Percentiles rank a stretch among this genome's conserved stretches.
Conservation (phyloP, 2,329 filamentous ascomycete genomes). For the Colletotrichum aenigma region DNA sequence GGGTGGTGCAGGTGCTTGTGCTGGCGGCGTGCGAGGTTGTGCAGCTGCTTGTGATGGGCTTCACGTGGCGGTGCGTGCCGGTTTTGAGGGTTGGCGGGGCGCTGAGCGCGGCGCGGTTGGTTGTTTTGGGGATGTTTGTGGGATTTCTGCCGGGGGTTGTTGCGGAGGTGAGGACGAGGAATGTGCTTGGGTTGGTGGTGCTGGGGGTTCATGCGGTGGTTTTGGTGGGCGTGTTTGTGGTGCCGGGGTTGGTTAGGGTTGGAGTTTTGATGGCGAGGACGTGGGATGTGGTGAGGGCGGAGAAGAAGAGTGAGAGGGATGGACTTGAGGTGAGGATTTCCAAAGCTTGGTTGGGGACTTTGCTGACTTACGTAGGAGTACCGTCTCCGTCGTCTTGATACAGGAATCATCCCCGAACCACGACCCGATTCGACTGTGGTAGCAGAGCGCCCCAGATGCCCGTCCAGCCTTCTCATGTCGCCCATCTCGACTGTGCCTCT, state of each 20-base stretch:
- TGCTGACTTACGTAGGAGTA: not conserved
- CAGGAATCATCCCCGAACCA: accelerated
- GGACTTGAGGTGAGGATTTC: not conserved
- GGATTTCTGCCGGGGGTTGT: not conserved
- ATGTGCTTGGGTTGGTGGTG: not conserved
- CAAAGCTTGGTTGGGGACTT: not conserved
- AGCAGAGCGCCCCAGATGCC: not conserved
- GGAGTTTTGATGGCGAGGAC: not conserved
- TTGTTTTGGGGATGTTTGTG: not conserved
- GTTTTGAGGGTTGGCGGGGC: not conserved
- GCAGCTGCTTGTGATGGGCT: constrained; percentile 66
- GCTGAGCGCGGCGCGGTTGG: not conserved
- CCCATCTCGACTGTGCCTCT: not conserved
- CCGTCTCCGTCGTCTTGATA: not conserved
- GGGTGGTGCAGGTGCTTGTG: constrained; percentile 70
- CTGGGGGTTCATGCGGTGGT: not conserved
- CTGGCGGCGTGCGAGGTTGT: constrained; percentile 75
- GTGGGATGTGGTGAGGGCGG: not conserved
- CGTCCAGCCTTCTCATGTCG: not conserved
- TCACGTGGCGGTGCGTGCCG: constrained; percentile 43
- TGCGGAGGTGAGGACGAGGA: not conserved
- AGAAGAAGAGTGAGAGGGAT: not conserved
- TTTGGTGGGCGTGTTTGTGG: not conserved
- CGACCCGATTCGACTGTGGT: not conserved
- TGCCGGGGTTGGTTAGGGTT: not conserved